Base-by-base conservation (phyloP, 257 asterid species). In the Osmanthus fragrans region DNA sequence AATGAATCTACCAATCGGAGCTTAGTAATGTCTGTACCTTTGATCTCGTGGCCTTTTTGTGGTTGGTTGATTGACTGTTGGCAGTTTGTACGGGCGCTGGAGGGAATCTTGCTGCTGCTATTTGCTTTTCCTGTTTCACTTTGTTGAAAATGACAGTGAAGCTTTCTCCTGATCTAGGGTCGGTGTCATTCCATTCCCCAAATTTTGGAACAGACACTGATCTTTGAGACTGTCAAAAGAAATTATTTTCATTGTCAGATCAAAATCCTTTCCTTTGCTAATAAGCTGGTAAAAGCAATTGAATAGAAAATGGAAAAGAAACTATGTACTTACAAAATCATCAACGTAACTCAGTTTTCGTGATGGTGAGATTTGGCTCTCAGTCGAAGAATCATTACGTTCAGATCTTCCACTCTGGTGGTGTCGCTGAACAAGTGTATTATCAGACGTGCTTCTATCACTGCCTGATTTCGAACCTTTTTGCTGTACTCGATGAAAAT, bases 151-250 rank as follows among this genome's bases (percentile, higher is more conserved):
- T 89, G 7, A 89, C 91, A 0, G 97, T 91, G 74, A 88, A 91
- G 15, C 98, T 94, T 68, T 91, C 96, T 11, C 86, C 92, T 9
- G 92, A 86, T 78, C 73, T 82, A 2, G 97, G 97, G n/a, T 93
- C 91, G 7, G 54, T 83, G 70, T 86, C 93, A 76, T 90, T 91
- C 97, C 98, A 91, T 30, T 85, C 90, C 36, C 98, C 97, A 70
- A 93, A 91, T 83, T 90, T 91, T 13, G 96, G 98, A 21, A 93
- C 86, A 0, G 97, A 87, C 4, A 80, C 92, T 40, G 97, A 85
- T 81, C 82, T 87, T 45, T 49, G 60, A 27, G 93, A 87, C 93
- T 93, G 86, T 37, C 80, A 51, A 16, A 51, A 2, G 21, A 63
- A 42, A 12, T 42, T 42, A 42, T 3, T 4, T 40, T 56, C 30